Conservation (phyloP, 768 basidiomycete genomes). For the Omphalotus guepiniiformis region DNA sequence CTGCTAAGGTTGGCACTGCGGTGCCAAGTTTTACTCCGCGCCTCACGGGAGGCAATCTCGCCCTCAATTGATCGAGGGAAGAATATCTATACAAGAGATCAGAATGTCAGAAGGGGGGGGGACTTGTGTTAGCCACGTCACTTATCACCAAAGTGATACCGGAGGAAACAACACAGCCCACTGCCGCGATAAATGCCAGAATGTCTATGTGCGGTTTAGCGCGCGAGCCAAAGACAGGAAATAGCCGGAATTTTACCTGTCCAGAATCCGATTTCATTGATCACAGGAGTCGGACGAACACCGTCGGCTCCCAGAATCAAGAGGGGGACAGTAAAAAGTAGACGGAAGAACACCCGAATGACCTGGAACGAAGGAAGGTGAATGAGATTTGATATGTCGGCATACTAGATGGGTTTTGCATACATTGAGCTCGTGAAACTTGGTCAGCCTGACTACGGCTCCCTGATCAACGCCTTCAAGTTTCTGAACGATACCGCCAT, state of each 20-base stretch:
- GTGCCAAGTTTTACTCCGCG: no score
- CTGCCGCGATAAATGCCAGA: slow-evolving; percentile 48
- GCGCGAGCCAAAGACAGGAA: neutral
- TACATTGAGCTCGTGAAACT: slow-evolving; percentile 82
- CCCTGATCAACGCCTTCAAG: slow-evolving; percentile 56
- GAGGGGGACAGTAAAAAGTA: slow-evolving; percentile 63
- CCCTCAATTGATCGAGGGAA: slow-evolving; percentile 74
- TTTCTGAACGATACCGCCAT: slow-evolving; percentile 34
- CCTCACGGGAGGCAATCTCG: slow-evolving; percentile 54
- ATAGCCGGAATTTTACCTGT: slow-evolving; percentile 33
- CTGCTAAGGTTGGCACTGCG: no score
- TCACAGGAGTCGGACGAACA: slow-evolving; percentile 49
- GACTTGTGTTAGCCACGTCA: slow-evolving; percentile 7
- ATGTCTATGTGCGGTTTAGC: slow-evolving; percentile 42
- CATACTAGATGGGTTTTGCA: slow-evolving; percentile 19
- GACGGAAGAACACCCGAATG: slow-evolving; percentile 69
- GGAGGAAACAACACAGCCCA: slow-evolving; percentile 66
- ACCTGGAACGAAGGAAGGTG: no score
- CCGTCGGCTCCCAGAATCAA: slow-evolving; percentile 70
- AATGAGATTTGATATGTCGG: neutral
- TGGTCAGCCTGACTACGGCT: slow-evolving; percentile 69
- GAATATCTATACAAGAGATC: slow-evolving; percentile 54
- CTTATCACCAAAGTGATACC: slow-evolving; percentile 69
- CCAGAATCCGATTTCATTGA: slow-evolving; percentile 59
- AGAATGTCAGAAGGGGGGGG: no score